Evolutionary conservation across 164 flowering plant genomes (phyloP).

Genomic region (Stephania cephalantha): DNA sequence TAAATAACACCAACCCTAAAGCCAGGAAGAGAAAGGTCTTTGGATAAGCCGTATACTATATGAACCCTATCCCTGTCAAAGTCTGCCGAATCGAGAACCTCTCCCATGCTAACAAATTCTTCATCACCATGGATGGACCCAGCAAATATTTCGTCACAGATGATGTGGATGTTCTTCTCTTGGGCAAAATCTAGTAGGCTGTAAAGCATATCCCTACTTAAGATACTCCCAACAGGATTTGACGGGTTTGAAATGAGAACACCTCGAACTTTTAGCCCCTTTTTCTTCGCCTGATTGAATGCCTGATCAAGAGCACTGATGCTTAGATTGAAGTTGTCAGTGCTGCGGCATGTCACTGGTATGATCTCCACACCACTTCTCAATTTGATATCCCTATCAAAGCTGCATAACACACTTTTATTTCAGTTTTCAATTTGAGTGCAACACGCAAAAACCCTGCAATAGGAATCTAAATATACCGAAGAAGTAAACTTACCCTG

Average conservation of each 20-base stretch:
- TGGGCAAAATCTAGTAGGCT: constrained; percentile 77
- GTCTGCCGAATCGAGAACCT: constrained; percentile 56
- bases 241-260: constrained; percentile 81
- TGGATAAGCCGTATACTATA: constrained; percentile 65
- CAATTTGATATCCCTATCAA: constrained; percentile 81
- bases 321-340: constrained; percentile 67
- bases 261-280: constrained; percentile 78
- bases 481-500: constrained; percentile 43
- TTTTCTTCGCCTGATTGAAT: constrained; percentile 85
- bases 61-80: constrained; percentile 70
- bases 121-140: constrained; percentile 63
- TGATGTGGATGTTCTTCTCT: constrained; percentile 85
- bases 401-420: constrained; percentile 35
- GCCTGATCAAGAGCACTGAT: constrained; percentile 71
- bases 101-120: constrained; percentile 87
- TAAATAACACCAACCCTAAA: constrained; percentile 65
- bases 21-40: constrained; percentile 72
- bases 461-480: constrained; percentile 7
- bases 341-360: constrained; percentile 91
- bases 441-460: neutral
- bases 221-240: constrained; percentile 72
- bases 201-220: constrained; percentile 50
- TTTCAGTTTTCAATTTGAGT: constrained; percentile 15
- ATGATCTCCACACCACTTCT: constrained; percentile 85
- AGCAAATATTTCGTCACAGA: constrained; percentile 75